A percentile compares a stretch with the other conserved stretches of the same genome.
phyloP scores from a whole-genome alignment of 257 asterid genomes.

The Gynochthodes officinalis region DNA sequence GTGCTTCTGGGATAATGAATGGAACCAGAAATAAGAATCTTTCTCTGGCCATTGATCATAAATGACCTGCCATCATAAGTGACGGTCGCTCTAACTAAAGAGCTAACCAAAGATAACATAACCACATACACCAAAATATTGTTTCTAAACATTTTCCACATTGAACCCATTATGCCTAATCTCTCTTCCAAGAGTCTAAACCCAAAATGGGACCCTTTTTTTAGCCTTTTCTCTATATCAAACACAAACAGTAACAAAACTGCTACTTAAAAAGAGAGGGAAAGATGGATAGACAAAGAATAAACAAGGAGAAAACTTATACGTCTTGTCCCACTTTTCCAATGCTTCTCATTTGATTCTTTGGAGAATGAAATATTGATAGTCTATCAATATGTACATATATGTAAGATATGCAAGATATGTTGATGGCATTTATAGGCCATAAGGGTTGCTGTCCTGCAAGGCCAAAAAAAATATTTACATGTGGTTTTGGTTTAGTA shows the following conservation, averaged over 20 bases:
- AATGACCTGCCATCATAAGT: constrained; percentile 42
- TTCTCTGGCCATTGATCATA: constrained; percentile 35
- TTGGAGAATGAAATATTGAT: constrained; percentile 6
- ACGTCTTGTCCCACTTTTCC: constrained; percentile 9
- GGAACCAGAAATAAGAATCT: constrained; percentile 43
- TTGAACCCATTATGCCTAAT: constrained; percentile 14
- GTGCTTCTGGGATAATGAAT: constrained; percentile 52
- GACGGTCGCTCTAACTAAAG: constrained; percentile 30
- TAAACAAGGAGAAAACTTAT: background rate
- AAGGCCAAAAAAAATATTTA: background rate
- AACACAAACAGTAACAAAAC: background rate
- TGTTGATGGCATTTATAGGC: constrained; percentile 1
- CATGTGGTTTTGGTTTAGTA: background rate
- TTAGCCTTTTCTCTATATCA: background rate
- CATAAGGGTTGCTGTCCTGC: background rate
- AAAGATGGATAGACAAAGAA: background rate
- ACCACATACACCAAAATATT: constrained; percentile 20
- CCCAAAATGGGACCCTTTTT: constrained; percentile 8
- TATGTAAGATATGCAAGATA: background rate
- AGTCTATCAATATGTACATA: no score
- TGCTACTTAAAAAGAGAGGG: background rate
- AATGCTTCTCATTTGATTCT: constrained; percentile 15
- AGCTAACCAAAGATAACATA: constrained; percentile 18
- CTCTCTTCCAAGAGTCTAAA: background rate
- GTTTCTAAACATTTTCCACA: constrained; percentile 28